Base-by-base conservation (phyloP, 225 moss, liverwort and hornwort genomes). In the Neckera pumila region DNA sequence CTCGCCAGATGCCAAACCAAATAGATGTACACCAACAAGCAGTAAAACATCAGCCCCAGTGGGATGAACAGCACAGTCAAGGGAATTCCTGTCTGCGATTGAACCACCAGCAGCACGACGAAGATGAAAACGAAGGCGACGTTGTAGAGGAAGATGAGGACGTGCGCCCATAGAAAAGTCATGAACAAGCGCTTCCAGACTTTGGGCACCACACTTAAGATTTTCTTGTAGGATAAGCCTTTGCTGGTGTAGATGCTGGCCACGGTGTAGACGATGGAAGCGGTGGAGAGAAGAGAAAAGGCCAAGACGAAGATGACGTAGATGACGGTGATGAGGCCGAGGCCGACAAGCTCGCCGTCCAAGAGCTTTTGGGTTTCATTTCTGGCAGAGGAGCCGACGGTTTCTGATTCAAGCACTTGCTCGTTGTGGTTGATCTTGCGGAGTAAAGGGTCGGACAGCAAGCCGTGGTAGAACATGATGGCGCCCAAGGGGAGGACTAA, bases 231-330 rank as follows among this genome's bases (percentile, higher is more conserved):
- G 19, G 98, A 95, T 11, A 98, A 90, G 40, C 95, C 98, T 78
- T 98, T 97, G 38, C 95, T 95, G 14, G 97, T 98, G 93, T 98
- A 97, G 82, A 98, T 97, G 93, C 98, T 95, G 22, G 97, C 98
- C 82, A 98, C 97, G 36, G 95, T 97, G 92, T 97, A 98, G 14
- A 97, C 97, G 54, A 98, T 93, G 66, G 98, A 96, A 12, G 98
- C 96, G 22, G 94, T 97, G 4, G 93, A 91, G 30, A 98, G 94
- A 22, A 98, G 92, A 16, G 96, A 98, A 34, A 97, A 95, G 14
- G 93, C 95, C 33, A 96, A 81, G 30, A 91, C 90, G 75, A 96
- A 97, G 36, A 97, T 59, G 58, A 90, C 0, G 81, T 98, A 98
- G 54, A 89, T 4, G 12, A 96, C 3, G 12, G 75, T 86, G 27